Evolutionary conservation across 2,329 filamentous ascomycete genomes (phyloP).

Genomic region (Eutypa lata): DNA sequence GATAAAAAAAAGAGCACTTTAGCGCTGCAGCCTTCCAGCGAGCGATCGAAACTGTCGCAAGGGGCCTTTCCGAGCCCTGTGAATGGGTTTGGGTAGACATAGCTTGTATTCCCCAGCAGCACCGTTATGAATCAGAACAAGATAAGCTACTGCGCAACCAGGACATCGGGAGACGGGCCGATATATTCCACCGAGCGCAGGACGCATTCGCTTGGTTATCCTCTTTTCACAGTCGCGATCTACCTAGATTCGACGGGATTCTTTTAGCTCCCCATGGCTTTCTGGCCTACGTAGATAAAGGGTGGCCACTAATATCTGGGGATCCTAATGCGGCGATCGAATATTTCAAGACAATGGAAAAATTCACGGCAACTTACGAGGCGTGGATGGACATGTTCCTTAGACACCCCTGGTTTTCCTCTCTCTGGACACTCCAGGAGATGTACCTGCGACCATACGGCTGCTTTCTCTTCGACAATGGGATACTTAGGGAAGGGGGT

Average conservation of each 20-base stretch:
- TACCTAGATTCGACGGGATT: not conserved
- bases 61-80: not conserved
- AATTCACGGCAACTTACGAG: not conserved
- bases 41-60: not conserved
- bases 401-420: not conserved
- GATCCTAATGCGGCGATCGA: too few species aligned
- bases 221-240: not conserved
- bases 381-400: not conserved
- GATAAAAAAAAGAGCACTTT: not conserved
- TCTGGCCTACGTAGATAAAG: not conserved
- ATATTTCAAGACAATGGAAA: too few species aligned
- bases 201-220: not conserved
- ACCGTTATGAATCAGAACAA: too few species aligned
- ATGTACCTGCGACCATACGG: not conserved
- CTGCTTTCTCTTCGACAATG: not conserved
- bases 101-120: too few species aligned
- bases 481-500: not conserved
- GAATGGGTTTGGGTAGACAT: not conserved
- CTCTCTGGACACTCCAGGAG: not conserved
- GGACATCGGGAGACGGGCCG: not conserved
- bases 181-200: not conserved
- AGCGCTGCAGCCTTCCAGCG: not conserved
- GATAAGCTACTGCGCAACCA: too few species aligned
- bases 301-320: not conserved
- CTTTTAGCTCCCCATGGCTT: not conserved